Evolutionary conservation across 2,329 filamentous ascomycete genomes (phyloP), one percentile per base, ranked within the genome.

Genomic region (Alternaria brassicicola): DNA sequence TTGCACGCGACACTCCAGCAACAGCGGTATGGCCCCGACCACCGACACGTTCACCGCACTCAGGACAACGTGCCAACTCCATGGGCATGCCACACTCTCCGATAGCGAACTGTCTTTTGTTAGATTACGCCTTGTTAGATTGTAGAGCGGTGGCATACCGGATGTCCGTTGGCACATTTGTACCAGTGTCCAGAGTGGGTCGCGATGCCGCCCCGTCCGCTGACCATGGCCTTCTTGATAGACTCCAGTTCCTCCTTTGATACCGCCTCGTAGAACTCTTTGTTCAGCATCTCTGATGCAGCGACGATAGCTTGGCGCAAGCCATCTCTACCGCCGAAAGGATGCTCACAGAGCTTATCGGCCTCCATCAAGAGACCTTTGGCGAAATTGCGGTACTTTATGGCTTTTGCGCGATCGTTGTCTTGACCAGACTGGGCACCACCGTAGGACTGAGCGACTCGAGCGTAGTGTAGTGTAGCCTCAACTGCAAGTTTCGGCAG

Each of bases 21-120:
- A 78, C 82, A n/a, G 81, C 59, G 8, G 8, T 52, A 70, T 89
- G 86, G 36, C 81, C 9, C 43, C 65, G 68, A 0, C 88, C 88
- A 2, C 88, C 88, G 28, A 91, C 81, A 0, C 73, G 60, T 1
- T 80, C 80, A 2, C 80, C 82, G 62, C 89, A 92, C 61, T 90
- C 83, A 0, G 88, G 87, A 63, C 89, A 92, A 2, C 72, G 72
- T 1, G 87, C 82, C 17, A 67, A 53, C 70, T 91, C 60, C 85
- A 89, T 88, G 0, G 88, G 85, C 81, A 86, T 85, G 1, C 88
- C 88, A 66, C 88, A 89, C 59, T 90, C 85, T 1, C 87, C 87
- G 30, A 90, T 81, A 0, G 86, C 85, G 62, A 90, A 83, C 63
- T 72, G 23, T 28, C 2, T 13, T 35, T 4, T 10, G 41, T 67